Conservation (phyloP, 2,329 filamentous ascomycete species). For the Cordyceps pruinosa region DNA sequence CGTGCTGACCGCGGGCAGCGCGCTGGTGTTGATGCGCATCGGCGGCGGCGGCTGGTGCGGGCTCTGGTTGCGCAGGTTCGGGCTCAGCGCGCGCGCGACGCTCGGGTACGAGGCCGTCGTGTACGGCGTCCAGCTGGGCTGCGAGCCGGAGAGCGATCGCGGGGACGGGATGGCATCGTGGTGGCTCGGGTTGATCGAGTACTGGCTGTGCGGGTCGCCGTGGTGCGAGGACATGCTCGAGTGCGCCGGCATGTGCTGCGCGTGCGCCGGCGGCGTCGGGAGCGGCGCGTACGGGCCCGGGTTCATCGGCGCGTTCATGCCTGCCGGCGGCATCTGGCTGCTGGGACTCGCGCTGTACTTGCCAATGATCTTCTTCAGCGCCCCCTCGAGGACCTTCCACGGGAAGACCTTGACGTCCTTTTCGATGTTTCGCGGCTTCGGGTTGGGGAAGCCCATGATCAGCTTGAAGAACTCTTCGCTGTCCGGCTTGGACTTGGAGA, state of each 20-base stretch:
- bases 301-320: constrained; percentile 34
- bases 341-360: constrained; percentile 68
- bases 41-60: constrained; percentile 28
- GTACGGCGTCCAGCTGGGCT: constrained; percentile 44
- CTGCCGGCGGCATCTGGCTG: constrained; percentile 31
- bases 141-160: constrained; percentile 42
- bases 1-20: constrained; percentile 32
- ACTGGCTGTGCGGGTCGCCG: constrained; percentile 29
- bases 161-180: constrained; percentile 47
- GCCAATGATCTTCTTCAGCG: constrained; percentile 95
- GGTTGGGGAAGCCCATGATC: constrained; percentile 94
- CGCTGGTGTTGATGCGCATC: constrained; percentile 31
- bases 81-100: constrained; percentile 36
- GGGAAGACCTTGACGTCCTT: constrained; percentile 99
- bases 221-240: constrained; percentile 24
- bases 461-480: constrained; percentile 98
- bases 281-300: constrained; percentile 35
- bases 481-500: constrained; percentile 86
- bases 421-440: constrained; percentile 95
- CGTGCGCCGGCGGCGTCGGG: constrained; percentile 38
- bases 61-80: constrained; percentile 28
- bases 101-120: constrained; percentile 29
- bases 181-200: constrained; percentile 36
- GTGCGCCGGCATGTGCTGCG: constrained; percentile 16
- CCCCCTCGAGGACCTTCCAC: constrained; percentile 82